Evolutionary conservation across 306 rosid species (phyloP), one percentile per base, ranked within the genome.

Genomic region (Acacia confusa): DNA sequence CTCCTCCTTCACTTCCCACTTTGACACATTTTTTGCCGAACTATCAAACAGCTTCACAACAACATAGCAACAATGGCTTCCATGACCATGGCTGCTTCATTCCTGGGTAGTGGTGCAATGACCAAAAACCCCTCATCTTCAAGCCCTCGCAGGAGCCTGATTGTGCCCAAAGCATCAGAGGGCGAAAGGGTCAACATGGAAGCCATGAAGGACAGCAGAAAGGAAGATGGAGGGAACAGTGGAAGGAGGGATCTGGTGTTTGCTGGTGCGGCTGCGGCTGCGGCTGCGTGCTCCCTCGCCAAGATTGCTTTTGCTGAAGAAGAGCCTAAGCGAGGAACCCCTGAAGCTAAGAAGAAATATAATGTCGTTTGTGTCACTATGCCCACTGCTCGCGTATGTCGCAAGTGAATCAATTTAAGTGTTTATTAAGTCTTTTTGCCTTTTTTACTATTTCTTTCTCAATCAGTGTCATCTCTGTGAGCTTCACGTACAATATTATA

Each of bases 321-420:
- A 7, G 94, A 91, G 89, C 94, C 92, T 1, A 61, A 77, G 79
- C 14, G 20, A 3, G 94, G 94, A 14, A 78, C 86, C 22, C 40
- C 85, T 2, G 91, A 84, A 40, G 94, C 94, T 27, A 70, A 87
- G 89, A 72, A 85, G 83, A 89, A 89, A 89, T 89, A 91, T 74
- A 87, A 77, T 58, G 81, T 80, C 10, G 6, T 91, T 17, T 91
- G 94, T 74, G 92, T 84, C 72, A 85, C 92, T 16, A 87, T 85
- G 90, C 94, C 92, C 15, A 89, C 94, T 66, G 94, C 94, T 45
- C 87, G 91, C 66, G 78, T 89, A 73, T 88, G 94, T 82, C 92
- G 66, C 87, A 85, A 88, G 61, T 88, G 90, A 74, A 74, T 17
- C 14, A 20, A 9, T 52, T 17, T 20, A 66, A 12, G 36, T 9